These are phyloP conservation scores for Gnetum montanum DNA, from an alignment of 75 land plant genomes.

Conservation along the genomic window DNA sequence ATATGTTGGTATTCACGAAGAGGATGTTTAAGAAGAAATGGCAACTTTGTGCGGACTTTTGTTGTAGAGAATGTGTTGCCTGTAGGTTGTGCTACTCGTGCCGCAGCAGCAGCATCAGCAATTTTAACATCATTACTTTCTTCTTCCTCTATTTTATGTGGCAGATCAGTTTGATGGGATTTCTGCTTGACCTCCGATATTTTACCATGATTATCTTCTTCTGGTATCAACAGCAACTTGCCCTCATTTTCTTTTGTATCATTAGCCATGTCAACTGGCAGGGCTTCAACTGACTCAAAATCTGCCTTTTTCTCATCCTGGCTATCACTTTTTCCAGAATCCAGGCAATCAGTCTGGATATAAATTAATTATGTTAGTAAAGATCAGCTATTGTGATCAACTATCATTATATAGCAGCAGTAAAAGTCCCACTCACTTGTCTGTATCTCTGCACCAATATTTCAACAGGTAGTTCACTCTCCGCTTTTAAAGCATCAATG, in stretches of 20 bases:
- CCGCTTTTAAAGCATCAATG: conserved; percentile 59
- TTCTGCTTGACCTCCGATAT: conserved; percentile 4
- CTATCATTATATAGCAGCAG: no score
- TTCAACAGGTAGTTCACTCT: conserved; percentile 79
- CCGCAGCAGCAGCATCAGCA: conserved; percentile 99
- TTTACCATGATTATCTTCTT: conserved; percentile 29
- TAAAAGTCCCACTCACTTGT: conserved; percentile 35
- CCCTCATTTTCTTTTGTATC: no score
- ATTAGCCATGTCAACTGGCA: no score
- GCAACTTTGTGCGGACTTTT: conserved; percentile 91
- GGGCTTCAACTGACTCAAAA: no score
- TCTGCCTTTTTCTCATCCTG: no score
- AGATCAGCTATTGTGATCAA: no score
- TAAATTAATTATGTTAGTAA: no score
- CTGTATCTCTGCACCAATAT: conserved; percentile 71
- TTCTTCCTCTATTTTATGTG: conserved; percentile 21
- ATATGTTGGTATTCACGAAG: conserved; percentile 99
- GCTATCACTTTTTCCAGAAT: no score
- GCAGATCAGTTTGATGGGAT: not conserved
- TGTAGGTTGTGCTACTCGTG: conserved; percentile 94
- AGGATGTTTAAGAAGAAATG: conserved; percentile 87
- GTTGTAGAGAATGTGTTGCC: conserved; percentile 97
- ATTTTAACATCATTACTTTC: conserved; percentile 52
- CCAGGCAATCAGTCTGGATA: no score
- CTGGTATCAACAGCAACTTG: no score